Base-by-base conservation (phyloP, 2,329 filamentous ascomycete genomes). In the Juglanconis oblonga region DNA sequence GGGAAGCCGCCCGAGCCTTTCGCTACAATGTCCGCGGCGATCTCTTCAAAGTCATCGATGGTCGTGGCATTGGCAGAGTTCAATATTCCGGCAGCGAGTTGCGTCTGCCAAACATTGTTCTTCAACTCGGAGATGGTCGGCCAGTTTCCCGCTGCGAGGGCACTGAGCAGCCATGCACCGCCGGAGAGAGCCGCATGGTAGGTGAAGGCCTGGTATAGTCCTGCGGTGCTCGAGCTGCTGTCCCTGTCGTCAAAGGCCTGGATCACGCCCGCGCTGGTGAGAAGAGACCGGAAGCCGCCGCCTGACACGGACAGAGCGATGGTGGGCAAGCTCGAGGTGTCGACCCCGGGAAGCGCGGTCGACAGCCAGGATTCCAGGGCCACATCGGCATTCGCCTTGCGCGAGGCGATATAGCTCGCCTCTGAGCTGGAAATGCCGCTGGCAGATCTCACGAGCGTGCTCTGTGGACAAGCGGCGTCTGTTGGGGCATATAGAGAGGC, bases 211-310 rank as follows among this genome's bases (percentile, higher is more conserved):
- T 65, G 65, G 48, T 62, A 61, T 10, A 66, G 58, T 4, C 62
- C 65, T 29, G 55, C 59, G 38, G 65, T 64, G 11, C 61, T 65
- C 31, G 54, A 57, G 17, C 42, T 50, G 35, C 58, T 63, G n/a
- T 66, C 67, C 9, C 65, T 61, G 11, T 47, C 58, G 55, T 71
- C 68, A 24, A 72, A 52, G 3, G 65, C 68, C 52, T 67, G 63
- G 44, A 70, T 59, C 38, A 69, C 65, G 36, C 70, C 70, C 13
- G 70, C 70, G 6, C 68, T 70, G 14, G 59, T 64, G 14, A 72
- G 63, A 14, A 71, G 62, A 5, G 69, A 65, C 6, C 70, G 63
- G 49, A 67, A 70, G 5, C 70, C 68, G 47, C 71, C 70, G 36
- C 70, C 70, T 7, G 68, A 71, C 55, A 65, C 64, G 7, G 67